These are phyloP conservation scores for Apium graveolens DNA, from an alignment of 129 eudicot species.

Conservation along the genomic window DNA sequence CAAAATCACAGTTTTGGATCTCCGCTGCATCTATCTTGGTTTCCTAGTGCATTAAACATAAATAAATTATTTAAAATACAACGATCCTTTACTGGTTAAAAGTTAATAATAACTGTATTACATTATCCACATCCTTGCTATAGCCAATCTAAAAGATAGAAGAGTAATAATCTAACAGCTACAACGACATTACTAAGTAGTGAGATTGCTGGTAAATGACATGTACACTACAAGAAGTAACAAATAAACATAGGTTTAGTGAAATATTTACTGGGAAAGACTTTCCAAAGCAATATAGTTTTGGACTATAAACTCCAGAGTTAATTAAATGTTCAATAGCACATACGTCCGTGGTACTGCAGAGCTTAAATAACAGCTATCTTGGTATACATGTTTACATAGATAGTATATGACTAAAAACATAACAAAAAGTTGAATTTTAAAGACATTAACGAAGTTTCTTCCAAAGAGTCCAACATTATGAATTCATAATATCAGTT, in stretches of 20 bases:
- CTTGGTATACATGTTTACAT: not conserved
- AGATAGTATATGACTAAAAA: not conserved
- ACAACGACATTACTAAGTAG: not conserved
- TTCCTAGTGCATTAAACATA: slow-evolving; percentile 24
- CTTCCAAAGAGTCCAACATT: not conserved
- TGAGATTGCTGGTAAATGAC: not conserved
- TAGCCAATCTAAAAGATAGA: not conserved
- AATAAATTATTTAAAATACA: not conserved
- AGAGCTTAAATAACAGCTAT: not conserved
- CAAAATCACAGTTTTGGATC: slow-evolving; percentile 9
- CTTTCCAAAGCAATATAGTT: not conserved
- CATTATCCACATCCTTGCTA: not conserved
- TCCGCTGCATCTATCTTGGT: slow-evolving; percentile 19
- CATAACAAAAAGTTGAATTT: not conserved
- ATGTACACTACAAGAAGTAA: not conserved
- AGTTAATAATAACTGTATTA: not conserved
- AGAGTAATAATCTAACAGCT: not conserved
- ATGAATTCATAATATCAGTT: too few species aligned
- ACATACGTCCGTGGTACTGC: not conserved
- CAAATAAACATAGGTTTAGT: not conserved
- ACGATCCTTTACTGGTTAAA: not conserved
- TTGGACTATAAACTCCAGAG: not conserved
- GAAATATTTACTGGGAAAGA: not conserved
- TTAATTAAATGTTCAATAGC: not conserved
- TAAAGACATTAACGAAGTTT: not conserved